phyloP scores from a whole-genome alignment of 2,329 filamentous ascomycete species.

The Penicillium griseofulvum region DNA sequence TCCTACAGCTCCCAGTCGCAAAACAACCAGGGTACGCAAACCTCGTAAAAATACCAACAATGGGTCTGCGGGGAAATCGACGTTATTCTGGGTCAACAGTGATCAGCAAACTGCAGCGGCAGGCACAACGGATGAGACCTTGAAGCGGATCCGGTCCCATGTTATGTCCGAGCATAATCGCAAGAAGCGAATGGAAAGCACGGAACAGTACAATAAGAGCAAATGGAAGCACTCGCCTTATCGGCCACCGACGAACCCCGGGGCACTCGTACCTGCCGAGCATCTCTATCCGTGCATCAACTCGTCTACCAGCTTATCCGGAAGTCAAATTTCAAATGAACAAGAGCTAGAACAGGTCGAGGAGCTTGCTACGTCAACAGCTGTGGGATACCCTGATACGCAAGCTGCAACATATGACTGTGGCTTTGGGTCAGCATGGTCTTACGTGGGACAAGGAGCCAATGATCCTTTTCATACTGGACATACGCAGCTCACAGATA shows the following conservation, averaged over 20 bases:
- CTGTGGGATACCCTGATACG: conserved; percentile 6
- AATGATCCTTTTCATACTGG: conserved; percentile 37
- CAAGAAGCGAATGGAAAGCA: conserved; percentile 41
- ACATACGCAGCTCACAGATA: conserved; percentile 37
- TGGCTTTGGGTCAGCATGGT: conserved; percentile 23
- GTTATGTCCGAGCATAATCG: conserved; percentile 45
- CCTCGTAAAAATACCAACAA: conserved; percentile 35
- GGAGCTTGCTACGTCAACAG: conserved; percentile 5
- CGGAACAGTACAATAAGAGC: conserved; percentile 40
- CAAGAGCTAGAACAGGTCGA: conserved; percentile 13
- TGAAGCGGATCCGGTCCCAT: conserved; percentile 44
- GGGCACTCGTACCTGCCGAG: conserved; percentile 7
- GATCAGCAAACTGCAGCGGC: conserved; percentile 38
- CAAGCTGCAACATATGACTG: conserved; percentile 13
- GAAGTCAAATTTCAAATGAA: conserved; percentile 10
- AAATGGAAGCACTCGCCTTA: conserved; percentile 40
- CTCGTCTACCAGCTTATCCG: conserved; percentile 1
- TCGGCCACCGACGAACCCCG: conserved; percentile 27
- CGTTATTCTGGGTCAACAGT: conserved; percentile 42
- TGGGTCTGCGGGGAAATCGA: conserved; percentile 31
- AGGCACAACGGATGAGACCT: conserved; percentile 39
- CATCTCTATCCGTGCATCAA: conserved; percentile 4
- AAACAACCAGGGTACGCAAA: conserved; percentile 34
- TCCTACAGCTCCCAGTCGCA: conserved; percentile 10
- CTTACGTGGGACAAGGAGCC: conserved; percentile 32